phyloP scores from a whole-genome alignment of 495 filamentous ascomycete genomes.

The Penicillium waksmanii region DNA sequence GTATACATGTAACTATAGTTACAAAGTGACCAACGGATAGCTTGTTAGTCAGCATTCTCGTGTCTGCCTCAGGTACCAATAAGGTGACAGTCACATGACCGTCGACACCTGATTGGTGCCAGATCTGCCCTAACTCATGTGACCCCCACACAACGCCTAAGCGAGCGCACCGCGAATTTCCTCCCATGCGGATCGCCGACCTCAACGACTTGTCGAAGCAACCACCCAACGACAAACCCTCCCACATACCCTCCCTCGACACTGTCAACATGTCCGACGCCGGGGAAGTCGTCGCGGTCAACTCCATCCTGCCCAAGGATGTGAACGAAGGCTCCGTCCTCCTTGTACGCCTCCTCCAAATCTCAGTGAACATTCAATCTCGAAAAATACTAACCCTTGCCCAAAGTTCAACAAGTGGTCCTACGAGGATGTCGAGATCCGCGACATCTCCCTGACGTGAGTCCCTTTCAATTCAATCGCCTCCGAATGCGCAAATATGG shows the following conservation, averaged over 20 bases:
- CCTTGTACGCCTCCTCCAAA: constrained; percentile 48
- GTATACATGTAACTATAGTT: neutral
- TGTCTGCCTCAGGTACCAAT: neutral
- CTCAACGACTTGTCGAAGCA: constrained; percentile 23
- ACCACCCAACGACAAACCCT: constrained; percentile 49
- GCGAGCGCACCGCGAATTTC: constrained; percentile 52
- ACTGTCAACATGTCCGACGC: constrained; percentile 86
- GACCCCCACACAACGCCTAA: constrained; percentile 42
- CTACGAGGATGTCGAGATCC: constrained; percentile 99
- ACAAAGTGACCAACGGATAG: neutral
- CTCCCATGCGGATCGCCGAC: constrained; percentile 9
- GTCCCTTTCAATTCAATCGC: constrained; percentile 41
- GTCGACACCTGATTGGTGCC: constrained; percentile 18
- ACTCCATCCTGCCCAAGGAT: constrained; percentile 92
- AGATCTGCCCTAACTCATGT: constrained; percentile 46
- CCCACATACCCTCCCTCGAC: constrained; percentile 48
- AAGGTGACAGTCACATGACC: constrained; percentile 31
- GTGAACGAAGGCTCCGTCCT: constrained; percentile 89
- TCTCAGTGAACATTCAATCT: neutral
- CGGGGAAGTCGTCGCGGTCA: constrained; percentile 84
- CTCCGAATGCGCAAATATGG: constrained; percentile 1
- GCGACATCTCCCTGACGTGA: constrained; percentile 99
- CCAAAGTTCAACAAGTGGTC: constrained; percentile 84
- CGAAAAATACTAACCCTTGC: constrained; percentile 5
- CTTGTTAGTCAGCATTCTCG: neutral